phyloP scores from a whole-genome alignment of 495 filamentous ascomycete genomes.

The Acidiella bohemica region DNA sequence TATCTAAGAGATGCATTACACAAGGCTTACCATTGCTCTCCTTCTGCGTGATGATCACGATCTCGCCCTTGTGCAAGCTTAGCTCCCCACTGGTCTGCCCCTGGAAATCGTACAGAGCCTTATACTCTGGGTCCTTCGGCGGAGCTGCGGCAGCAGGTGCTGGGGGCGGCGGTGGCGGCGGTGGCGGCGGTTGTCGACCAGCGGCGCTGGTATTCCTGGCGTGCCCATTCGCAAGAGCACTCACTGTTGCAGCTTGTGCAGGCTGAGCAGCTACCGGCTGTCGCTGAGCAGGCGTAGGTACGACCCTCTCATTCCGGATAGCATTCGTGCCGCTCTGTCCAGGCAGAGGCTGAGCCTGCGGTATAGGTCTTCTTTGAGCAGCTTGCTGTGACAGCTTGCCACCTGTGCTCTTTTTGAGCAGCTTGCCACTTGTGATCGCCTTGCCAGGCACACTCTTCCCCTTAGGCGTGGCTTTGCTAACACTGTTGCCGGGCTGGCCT shows the following conservation, averaged over 20 bases:
- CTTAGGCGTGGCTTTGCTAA: constrained; percentile 73
- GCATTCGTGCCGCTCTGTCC: constrained; percentile 19
- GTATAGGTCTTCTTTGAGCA: constrained; percentile 21
- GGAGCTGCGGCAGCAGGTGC: constrained; percentile 57
- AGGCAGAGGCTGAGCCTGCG: constrained; percentile 24
- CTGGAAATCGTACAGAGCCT: constrained; percentile 77
- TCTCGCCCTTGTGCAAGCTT: constrained; percentile 57
- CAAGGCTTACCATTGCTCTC: constrained; percentile 68
- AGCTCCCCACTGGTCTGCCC: constrained; percentile 71
- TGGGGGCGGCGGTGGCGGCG: constrained; percentile 54
- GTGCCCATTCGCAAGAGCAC: constrained; percentile 38
- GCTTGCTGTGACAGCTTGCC: constrained; percentile 49
- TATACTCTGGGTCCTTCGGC: constrained; percentile 59
- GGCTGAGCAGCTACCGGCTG: constrained; percentile 26
- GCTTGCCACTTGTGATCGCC: constrained; percentile 79
- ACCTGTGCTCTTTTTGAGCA: constrained; percentile 74
- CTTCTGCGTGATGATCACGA: constrained; percentile 76
- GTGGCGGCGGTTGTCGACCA: neutral
- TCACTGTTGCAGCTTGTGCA: constrained; percentile 33
- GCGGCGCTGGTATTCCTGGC: constrained; percentile 37
- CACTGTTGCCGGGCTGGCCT: constrained; percentile 72
- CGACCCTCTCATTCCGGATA: constrained; percentile 1
- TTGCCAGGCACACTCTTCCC: constrained; percentile 70
- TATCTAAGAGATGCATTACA: neutral
- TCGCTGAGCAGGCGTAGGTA: constrained; percentile 32